Conservation (phyloP, 75 land plant genomes). For the Pinus albicaulis region DNA sequence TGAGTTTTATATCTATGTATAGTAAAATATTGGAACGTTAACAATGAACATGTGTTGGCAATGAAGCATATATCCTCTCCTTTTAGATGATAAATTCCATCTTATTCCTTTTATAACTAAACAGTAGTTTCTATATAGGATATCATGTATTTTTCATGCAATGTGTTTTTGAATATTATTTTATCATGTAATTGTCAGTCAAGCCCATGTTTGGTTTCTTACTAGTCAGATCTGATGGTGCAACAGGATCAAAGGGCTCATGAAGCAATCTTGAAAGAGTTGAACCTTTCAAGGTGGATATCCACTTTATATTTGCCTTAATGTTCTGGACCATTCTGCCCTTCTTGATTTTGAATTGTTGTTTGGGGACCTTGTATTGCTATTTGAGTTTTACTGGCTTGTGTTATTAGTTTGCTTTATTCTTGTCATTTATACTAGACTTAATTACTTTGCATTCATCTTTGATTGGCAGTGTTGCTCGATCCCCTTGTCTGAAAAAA, state of each 20-base stretch:
- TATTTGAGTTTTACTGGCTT: not conserved
- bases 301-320: not conserved
- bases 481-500: slow-evolving; percentile 54
- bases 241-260: slow-evolving; percentile 81
- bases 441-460: not conserved
- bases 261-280: slow-evolving; percentile 67
- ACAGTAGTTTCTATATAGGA: not conserved
- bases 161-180: not conserved
- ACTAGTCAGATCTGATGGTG: not conserved
- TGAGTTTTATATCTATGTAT: too few species aligned
- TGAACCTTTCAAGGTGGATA: slow-evolving; percentile 54
- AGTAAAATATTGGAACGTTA: too few species aligned
- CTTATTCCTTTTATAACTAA: too few species aligned
- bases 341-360: not conserved
- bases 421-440: not conserved
- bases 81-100: not conserved
- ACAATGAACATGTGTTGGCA: not conserved
- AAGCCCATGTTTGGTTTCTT: not conserved
- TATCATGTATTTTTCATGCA: not conserved
- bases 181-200: not conserved
- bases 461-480: slow-evolving; percentile 34
- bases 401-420: not conserved
- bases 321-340: not conserved
- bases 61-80: not conserved
- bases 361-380: not conserved